Base-by-base conservation (phyloP, 345 rosid species). In the Eucalyptus shirleyi region DNA sequence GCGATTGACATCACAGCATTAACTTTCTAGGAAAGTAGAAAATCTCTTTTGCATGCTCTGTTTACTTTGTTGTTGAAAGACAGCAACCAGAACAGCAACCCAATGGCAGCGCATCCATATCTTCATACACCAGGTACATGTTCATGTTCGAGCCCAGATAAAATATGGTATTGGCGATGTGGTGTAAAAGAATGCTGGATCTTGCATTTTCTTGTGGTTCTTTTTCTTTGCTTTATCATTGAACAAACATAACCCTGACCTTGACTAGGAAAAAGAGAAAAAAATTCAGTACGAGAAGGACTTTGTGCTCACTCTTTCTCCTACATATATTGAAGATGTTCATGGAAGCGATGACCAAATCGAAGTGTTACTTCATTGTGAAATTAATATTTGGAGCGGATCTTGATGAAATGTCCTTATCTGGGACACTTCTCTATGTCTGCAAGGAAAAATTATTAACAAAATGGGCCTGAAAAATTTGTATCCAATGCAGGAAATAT, bases 131-230 rank as follows among this genome's bases (percentile, higher is more conserved):
- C 26, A 30, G 55, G 55, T 50, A 50, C 4, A 17, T 50, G 21
- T 50, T 50, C 21, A 50, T 0, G 55, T 50, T 50, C 2, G 2
- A 17, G 19, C 0, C 8, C 6, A 16, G 8, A 50, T 16, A 2
- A 44, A 44, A 44, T 44, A 44, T 44, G 47, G 47, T 8, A 44
- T 8, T 8, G 10, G 11, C 5, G 2, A 18, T 19, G 11, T 8
- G 10, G 59, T 55, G 26, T 55, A 21, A 62, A 62, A 30, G 6
- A 3, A 62, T 62, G 12, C 17, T 6, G 18, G 34, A 62, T 13
- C 32, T 12, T 28, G 4, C 6, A 62, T 12, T 30, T 12, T 62
- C 6, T 62, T 18, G 13, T 4, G 9, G 9, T 14, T 62, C 10
- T 7, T 3, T 62, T 6, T 14, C 9, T 30, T 30, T 5, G 37